Conservation (phyloP, 768 basidiomycete genomes). For the Pisolithus microcarpus region DNA sequence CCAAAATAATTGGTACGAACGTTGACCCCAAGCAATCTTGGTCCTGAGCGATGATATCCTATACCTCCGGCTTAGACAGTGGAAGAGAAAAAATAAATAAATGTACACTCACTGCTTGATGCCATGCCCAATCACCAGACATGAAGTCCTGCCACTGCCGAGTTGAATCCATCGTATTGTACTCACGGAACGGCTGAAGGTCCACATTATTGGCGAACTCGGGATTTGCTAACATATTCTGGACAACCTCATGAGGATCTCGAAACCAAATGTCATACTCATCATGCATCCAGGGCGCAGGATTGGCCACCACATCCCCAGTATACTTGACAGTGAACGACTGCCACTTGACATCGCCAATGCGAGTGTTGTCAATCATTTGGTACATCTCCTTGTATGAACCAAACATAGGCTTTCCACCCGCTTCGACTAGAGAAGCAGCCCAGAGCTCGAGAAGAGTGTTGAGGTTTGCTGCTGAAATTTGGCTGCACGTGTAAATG, state of each 20-base stretch:
- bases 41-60: too few species aligned
- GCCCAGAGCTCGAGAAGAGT: not conserved
- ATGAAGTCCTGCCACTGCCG: constrained; percentile 2
- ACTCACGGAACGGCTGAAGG: not conserved
- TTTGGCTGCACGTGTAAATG: too few species aligned
- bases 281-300: not conserved
- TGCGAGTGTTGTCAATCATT: not conserved
- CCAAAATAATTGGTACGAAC: constrained; percentile 13
- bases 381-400: not conserved
- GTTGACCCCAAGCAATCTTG: constrained; percentile 4
- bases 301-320: not conserved
- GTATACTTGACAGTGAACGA: not conserved
- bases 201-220: not conserved
- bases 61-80: too few species aligned
- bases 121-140: constrained; percentile 11
- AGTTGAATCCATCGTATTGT: not conserved
- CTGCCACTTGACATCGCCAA: not conserved
- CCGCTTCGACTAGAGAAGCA: not conserved
- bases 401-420: not conserved
- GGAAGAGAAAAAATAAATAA: constrained; percentile 1
- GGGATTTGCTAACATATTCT: not conserved
- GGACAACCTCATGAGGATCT: not conserved
- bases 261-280: not conserved
- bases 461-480: not conserved
- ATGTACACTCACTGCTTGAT: constrained; percentile 7